Percentiles rank a stretch among this genome's conserved stretches.
Evolutionary conservation across 805 yeast genomes (phyloP).

Genomic region (Ogataea zsoltii): DNA sequence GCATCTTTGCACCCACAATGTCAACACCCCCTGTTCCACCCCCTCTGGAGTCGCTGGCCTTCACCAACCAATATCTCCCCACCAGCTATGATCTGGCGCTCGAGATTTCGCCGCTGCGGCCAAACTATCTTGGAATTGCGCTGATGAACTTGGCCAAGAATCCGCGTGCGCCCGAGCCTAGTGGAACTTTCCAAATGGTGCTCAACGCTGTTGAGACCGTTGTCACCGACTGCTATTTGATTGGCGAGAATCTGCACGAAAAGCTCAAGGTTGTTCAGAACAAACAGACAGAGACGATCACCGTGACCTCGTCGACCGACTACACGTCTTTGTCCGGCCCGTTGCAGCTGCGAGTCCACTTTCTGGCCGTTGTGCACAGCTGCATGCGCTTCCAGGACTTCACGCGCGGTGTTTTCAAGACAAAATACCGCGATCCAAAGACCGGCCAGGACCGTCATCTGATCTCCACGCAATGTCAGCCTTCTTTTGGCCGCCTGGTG

Average conservation of each 20-base stretch:
- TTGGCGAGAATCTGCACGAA: slow-evolving; percentile 13
- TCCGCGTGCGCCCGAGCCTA: slow-evolving; percentile 7
- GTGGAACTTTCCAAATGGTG: slow-evolving; percentile 26
- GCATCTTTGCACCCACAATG: too few relatives aligned
- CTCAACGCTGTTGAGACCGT: slow-evolving; percentile 45
- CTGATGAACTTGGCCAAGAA: slow-evolving; percentile 36
- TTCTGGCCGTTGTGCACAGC: slow-evolving; percentile 51
- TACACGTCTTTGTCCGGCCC: slow-evolving; percentile 25
- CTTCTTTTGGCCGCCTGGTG: slow-evolving; percentile 58
- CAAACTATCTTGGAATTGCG: slow-evolving; percentile 45
- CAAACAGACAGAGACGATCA: slow-evolving; percentile 41
- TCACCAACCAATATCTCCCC: slow-evolving; percentile 40
- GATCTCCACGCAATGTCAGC: slow-evolving; percentile 73
- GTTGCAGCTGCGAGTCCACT: slow-evolving; percentile 35
- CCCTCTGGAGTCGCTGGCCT: slow-evolving; percentile 27
- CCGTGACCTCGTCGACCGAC: slow-evolving; percentile 25
- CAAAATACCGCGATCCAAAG: slow-evolving; percentile 55
- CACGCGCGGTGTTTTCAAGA: slow-evolving; percentile 68
- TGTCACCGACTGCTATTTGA: slow-evolving; percentile 35
- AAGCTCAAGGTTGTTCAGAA: slow-evolving; percentile 32
- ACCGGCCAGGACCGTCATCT: slow-evolving; percentile 54
- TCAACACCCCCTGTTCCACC: slow-evolving; percentile 11
- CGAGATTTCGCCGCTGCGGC: slow-evolving; percentile 40
- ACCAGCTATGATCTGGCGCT: slow-evolving; percentile 38
- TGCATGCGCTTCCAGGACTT: slow-evolving; percentile 53